Evolutionary conservation across 1,284 basidiomycete species (phyloP).

Genomic region (Pseudozyma tsukubaensis): DNA sequence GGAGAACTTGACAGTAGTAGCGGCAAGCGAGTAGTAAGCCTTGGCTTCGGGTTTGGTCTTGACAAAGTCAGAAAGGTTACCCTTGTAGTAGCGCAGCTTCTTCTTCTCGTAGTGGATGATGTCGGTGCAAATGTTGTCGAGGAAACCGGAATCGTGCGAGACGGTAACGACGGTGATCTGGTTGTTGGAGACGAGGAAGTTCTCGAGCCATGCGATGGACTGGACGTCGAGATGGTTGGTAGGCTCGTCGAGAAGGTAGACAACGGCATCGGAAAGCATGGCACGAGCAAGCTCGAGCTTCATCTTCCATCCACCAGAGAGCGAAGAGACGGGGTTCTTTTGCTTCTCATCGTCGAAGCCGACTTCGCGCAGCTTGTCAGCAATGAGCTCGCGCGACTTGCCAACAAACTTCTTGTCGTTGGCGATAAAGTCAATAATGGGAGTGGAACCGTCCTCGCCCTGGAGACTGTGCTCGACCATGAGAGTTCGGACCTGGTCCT

Average conservation of each 20-base stretch:
- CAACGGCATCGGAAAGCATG: conserved; percentile 75
- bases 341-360: conserved; percentile 92
- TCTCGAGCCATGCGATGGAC: conserved; percentile 93
- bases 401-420: conserved; percentile 73
- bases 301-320: conserved; percentile 99
- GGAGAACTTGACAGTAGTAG: conserved; percentile 92
- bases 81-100: conserved; percentile 95
- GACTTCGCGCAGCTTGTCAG: conserved; percentile 59
- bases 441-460: conserved; percentile 84
- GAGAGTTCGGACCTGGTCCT: conserved; percentile 83
- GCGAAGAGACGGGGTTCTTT: conserved; percentile 83
- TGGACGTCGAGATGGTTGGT: conserved; percentile 81
- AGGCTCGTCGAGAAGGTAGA: conserved; percentile 89
- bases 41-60: conserved; percentile 91
- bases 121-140: conserved; percentile 96
- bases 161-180: conserved; percentile 86
- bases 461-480: conserved; percentile 98
- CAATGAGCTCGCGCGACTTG: conserved; percentile 61
- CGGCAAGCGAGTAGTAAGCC: conserved; percentile 96
- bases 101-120: conserved; percentile 98
- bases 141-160: conserved; percentile 97
- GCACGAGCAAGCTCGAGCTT: conserved; percentile 80
- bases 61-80: conserved; percentile 93
- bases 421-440: conserved; percentile 88
- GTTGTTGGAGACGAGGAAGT: conserved; percentile 74